phyloP scores from a whole-genome alignment of 768 basidiomycete species.

The Crepidotus variabilis region DNA sequence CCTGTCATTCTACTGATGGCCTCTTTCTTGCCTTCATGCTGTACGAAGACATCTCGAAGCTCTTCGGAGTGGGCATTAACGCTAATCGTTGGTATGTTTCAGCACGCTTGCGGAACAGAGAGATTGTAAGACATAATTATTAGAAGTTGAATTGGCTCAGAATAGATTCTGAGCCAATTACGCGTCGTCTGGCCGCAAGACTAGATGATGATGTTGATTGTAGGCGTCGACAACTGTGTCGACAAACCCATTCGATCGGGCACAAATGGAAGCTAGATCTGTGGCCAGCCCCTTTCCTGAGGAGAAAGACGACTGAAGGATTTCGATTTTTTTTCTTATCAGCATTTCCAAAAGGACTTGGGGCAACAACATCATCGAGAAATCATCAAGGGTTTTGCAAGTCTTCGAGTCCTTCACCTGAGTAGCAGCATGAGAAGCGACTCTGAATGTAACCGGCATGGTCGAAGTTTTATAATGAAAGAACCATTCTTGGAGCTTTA shows the following conservation, averaged over 20 bases:
- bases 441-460: conserved; percentile 12
- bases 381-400: background rate
- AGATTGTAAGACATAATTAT: conserved; percentile 8
- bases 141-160: conserved; percentile 36
- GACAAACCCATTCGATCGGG: conserved; percentile 9
- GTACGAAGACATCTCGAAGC: conserved; percentile 26
- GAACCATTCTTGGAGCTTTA: too few relatives aligned
- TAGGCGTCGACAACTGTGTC: conserved; percentile 11
- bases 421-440: conserved; percentile 4
- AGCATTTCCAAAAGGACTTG: background rate
- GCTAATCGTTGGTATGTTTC: conserved; percentile 7
- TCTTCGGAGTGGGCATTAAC: conserved; percentile 32
- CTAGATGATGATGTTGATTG: conserved; percentile 12
- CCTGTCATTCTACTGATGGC: background rate
- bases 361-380: background rate
- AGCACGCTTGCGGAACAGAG: background rate
- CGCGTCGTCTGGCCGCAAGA: conserved; percentile 31
- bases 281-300: background rate
- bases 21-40: conserved; percentile 25
- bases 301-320: background rate
- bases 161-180: conserved; percentile 45
- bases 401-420: background rate
- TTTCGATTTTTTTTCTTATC: background rate
- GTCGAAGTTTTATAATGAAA: background rate
- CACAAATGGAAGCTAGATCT: background rate